Evolutionary conservation across 192 early-diverging fungal species (phyloP).

Genomic region (Jimgerdemannia flammicorona): DNA sequence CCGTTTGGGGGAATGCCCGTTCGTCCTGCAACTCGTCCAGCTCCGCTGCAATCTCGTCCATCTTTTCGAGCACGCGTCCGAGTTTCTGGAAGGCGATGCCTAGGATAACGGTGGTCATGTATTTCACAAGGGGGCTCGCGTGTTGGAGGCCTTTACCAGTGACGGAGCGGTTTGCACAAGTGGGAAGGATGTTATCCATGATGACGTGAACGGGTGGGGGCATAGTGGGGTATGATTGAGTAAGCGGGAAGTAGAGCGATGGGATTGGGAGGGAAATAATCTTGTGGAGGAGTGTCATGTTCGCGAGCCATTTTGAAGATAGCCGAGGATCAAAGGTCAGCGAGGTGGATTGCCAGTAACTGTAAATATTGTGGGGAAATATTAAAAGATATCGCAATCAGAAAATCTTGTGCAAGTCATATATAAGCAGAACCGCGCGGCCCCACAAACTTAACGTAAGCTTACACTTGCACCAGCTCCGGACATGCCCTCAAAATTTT

Average conservation of each 20-base stretch:
- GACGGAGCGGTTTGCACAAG: conserved; percentile 43
- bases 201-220: conserved; percentile 58
- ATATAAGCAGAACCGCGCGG: neutral
- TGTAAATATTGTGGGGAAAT: conserved; percentile 19
- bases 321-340: conserved; percentile 72
- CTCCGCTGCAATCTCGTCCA: conserved; percentile 29
- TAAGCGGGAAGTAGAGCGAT: conserved; percentile 39
- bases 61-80: conserved; percentile 12
- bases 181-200: conserved; percentile 69
- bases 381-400: conserved; percentile 7
- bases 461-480: conserved; percentile 70
- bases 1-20: too few relatives aligned
- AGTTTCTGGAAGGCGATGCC: conserved; percentile 60
- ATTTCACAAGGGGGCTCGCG: conserved; percentile 56
- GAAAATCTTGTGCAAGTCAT: neutral
- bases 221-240: conserved; percentile 29
- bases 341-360: conserved; percentile 57
- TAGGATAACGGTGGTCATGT: conserved; percentile 55
- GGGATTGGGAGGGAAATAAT: conserved; percentile 67
- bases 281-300: conserved; percentile 70
- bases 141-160: conserved; percentile 62
- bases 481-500: conserved; percentile 64
- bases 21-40: conserved; percentile 18
- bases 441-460: neutral
- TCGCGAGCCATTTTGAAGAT: conserved; percentile 69